Evolutionary conservation across 495 filamentous ascomycete species (phyloP), one percentile per base, ranked within the genome.

Genomic region (Tuber umbilicatum): DNA sequence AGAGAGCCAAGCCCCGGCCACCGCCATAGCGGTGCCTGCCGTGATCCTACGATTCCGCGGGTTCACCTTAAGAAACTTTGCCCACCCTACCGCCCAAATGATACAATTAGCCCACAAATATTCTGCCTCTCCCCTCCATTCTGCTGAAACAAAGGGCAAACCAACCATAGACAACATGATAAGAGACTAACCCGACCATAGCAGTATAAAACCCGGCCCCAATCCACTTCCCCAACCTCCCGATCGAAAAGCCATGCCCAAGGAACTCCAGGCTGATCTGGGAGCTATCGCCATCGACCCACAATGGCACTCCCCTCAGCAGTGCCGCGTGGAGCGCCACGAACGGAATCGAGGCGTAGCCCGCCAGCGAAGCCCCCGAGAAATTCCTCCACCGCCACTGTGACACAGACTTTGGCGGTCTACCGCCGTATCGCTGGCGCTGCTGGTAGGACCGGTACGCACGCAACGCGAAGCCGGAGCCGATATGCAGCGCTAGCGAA

Each of bases 101-200:
- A 67, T 78, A 81, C 67, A 79, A 71, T 74, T 85, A 85, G 64
- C 87, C 84, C n/a, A 85, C 81, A 43, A 85, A 86, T 75, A 23
- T 27, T 60, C 84, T 23, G 47, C 47, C 47, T 85, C 74, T 79
- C 83, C 70, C 80, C 82, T 70, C 82, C 83, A 69, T 85, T 83
- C 7, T 81, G 81, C 64, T 86, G 9, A 50, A 23, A 81, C 50
- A 87, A 43, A 43, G 4, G 68, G 86, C 80, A 67, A 84, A 82
- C 9, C 87, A 86, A 79, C 94, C 94, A 86, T 92, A 96, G 37
- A 92, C 88, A 78, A 94, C 89, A 85, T 97, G 94, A 75, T 90
- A 93, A 31, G 87, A 89, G 9, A 89, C 92, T 0, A 91, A 83
- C 5, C 86, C 86, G 37, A 97, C 84, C 80, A 97, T 86, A 19